These are phyloP conservation scores for Setaria italica DNA, from an alignment of 202 grass and related monocot species.

Conservation along the genomic window DNA sequence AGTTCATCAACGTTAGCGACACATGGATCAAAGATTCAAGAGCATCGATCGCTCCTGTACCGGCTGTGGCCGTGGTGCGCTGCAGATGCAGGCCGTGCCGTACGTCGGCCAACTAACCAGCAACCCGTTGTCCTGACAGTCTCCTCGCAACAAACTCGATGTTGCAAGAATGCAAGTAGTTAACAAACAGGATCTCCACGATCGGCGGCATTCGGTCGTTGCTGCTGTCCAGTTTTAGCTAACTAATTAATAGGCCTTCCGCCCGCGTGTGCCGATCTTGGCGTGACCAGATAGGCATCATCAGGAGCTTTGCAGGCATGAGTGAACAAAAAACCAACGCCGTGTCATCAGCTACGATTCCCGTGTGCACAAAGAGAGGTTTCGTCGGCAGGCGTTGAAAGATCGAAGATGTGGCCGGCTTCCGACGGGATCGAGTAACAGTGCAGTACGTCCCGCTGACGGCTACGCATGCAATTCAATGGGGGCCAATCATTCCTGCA, in stretches of 20 bases:
- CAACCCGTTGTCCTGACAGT: conserved; percentile 18
- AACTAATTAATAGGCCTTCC: too few species aligned
- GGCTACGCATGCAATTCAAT: too few species aligned
- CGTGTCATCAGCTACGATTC: neutral
- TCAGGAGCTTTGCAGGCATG: too few species aligned
- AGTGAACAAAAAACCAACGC: too few species aligned
- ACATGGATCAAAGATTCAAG: neutral
- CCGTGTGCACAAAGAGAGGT: neutral
- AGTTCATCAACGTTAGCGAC: neutral
- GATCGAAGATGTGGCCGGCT: too few species aligned
- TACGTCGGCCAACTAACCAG: conserved; percentile 4
- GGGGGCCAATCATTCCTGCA: neutral
- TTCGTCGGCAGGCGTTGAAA: too few species aligned
- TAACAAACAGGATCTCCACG: neutral
- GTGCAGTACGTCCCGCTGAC: too few species aligned
- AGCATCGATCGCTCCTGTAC: neutral
- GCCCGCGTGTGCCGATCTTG: neutral
- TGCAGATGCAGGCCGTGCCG: neutral
- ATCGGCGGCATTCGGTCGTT: too few species aligned
- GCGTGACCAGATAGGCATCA: neutral
- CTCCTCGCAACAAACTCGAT: conserved; percentile 37
- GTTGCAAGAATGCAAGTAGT: neutral
- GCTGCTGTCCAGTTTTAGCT: neutral
- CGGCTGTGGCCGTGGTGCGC: too few species aligned
- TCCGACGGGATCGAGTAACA: too few species aligned